phyloP scores from a whole-genome alignment of 1,139 yeast genomes.

The Nadsonia starkeyi-henricii region DNA sequence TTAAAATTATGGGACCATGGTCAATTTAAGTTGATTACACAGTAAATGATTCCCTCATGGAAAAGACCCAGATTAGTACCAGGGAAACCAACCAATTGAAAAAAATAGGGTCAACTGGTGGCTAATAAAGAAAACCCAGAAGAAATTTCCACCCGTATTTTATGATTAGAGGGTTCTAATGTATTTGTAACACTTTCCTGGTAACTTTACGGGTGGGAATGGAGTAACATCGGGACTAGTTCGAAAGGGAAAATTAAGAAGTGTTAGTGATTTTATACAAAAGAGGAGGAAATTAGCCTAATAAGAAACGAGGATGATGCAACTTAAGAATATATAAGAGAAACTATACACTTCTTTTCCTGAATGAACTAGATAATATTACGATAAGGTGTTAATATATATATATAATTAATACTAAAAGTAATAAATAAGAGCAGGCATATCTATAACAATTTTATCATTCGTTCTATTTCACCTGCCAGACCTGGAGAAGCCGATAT shows the following conservation, averaged over 20 bases:
- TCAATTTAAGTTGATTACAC: constrained; percentile 16
- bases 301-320: neutral
- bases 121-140: too few relatives aligned
- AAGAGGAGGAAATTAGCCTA: neutral
- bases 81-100: constrained; percentile 10
- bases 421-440: too few relatives aligned
- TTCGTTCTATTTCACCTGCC: constrained; percentile 20
- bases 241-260: constrained; percentile 27
- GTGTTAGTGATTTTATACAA: neutral
- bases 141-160: constrained; percentile 15
- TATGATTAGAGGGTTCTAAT: constrained; percentile 56
- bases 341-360: too few relatives aligned
- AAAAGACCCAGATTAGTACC: constrained; percentile 4
- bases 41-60: constrained; percentile 16
- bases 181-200: constrained; percentile 57
- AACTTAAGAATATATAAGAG: neutral
- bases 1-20: constrained; percentile 18
- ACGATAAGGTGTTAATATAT: too few relatives aligned
- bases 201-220: constrained; percentile 74
- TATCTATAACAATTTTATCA: constrained; percentile 17
- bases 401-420: too few relatives aligned
- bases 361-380: too few relatives aligned
- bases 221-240: constrained; percentile 37
- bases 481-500: constrained; percentile 22
- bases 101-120: too few relatives aligned